Conservation (phyloP, 2,329 filamentous ascomycete genomes). For the Colletotrichum sp. region DNA sequence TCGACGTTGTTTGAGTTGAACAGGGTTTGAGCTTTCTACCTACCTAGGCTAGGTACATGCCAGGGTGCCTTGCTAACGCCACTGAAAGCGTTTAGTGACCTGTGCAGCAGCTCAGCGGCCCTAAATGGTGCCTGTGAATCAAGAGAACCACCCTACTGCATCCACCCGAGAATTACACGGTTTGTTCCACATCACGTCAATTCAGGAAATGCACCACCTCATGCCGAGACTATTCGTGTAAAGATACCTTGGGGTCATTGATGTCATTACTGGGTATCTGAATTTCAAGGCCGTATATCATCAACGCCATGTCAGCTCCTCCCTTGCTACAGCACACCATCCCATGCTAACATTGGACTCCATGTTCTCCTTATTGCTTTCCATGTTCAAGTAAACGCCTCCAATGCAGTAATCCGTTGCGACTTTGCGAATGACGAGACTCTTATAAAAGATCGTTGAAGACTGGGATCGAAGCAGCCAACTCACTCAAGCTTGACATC, state of each 20-base stretch:
- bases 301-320: not conserved
- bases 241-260: not conserved
- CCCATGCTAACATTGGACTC: not conserved
- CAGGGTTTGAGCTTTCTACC: not conserved
- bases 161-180: not conserved
- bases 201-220: not conserved
- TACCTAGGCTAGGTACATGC: not conserved
- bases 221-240: not conserved
- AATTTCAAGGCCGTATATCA: slow-evolving; percentile 12
- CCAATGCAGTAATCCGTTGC: not conserved
- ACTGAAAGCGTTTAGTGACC: not conserved
- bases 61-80: not conserved
- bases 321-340: not conserved
- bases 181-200: not conserved
- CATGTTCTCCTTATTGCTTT: not conserved
- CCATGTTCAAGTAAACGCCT: not conserved
- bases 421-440: not conserved
- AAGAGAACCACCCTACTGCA: not conserved
- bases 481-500: slow-evolving; percentile 8
- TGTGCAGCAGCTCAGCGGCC: not conserved
- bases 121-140: not conserved
- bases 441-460: not conserved
- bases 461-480: not conserved
- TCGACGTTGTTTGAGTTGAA: not conserved
- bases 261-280: slow-evolving; percentile 16